phyloP scores from a whole-genome alignment of 306 rosid species.

The Corylus avellana region DNA sequence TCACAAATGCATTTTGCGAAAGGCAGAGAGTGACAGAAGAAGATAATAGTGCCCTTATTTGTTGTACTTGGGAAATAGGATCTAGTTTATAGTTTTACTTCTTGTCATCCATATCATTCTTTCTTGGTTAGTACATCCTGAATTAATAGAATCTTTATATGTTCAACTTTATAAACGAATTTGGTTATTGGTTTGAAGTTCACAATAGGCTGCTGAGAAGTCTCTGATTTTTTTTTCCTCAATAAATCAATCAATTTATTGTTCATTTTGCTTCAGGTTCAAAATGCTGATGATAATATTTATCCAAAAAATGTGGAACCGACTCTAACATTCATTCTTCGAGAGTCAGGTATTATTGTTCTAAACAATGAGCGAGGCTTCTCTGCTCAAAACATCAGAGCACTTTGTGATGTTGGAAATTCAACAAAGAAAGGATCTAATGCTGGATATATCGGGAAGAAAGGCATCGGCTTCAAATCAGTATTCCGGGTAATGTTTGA shows the following conservation, averaged over 20 bases:
- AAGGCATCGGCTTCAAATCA: constrained; percentile 98
- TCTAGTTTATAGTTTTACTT: neutral
- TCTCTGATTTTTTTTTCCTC: no score
- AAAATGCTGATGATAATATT: constrained; percentile 94
- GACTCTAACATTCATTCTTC: constrained; percentile 83
- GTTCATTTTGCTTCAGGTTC: constrained; percentile 64
- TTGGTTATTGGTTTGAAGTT: neutral
- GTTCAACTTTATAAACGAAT: neutral
- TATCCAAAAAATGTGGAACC: constrained; percentile 79
- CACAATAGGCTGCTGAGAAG: neutral
- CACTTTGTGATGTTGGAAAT: constrained; percentile 96
- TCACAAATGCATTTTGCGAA: neutral
- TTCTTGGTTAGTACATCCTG: neutral
- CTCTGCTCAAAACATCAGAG: constrained; percentile 78
- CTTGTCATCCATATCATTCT: neutral
- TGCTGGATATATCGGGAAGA: constrained; percentile 91
- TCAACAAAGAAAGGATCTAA: constrained; percentile 90
- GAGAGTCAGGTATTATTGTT: constrained; percentile 68
- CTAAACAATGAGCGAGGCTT: constrained; percentile 89
- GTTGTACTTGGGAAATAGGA: neutral
- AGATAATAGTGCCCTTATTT: neutral
- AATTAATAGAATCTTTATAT: neutral
- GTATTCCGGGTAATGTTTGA: constrained; percentile 78
- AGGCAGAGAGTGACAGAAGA: neutral
- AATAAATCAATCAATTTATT: constrained; percentile 21